Conservation (phyloP, 1,139 yeast genomes). For the Pneumocystis canis region DNA sequence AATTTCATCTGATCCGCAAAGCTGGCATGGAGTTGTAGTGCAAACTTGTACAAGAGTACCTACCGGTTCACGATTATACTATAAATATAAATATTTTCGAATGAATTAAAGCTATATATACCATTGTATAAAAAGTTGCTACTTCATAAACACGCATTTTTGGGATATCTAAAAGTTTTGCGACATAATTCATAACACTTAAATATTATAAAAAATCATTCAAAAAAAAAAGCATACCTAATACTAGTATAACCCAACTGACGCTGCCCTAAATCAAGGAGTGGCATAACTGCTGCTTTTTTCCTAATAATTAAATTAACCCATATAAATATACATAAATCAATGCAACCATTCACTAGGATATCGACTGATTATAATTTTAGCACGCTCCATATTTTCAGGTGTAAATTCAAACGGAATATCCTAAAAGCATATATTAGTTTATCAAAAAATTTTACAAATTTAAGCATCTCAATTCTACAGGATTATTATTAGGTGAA, state of each 20-base stretch:
- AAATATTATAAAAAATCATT: background rate
- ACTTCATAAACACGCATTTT: slow-evolving; percentile 88
- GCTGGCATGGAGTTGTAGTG: slow-evolving; percentile 82
- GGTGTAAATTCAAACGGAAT: slow-evolving; percentile 59
- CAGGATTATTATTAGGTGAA: slow-evolving; percentile 50
- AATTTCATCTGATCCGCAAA: slow-evolving; percentile 67
- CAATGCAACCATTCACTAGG: background rate
- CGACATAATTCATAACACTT: slow-evolving; percentile 83
- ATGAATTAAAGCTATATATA: background rate
- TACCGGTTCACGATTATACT: slow-evolving; percentile 59
- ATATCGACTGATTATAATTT: slow-evolving; percentile 61
- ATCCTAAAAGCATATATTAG: slow-evolving; percentile 13
- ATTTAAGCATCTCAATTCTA: background rate
- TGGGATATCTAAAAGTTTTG: slow-evolving; percentile 72
- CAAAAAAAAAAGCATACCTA: slow-evolving; percentile 15
- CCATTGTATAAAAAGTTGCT: slow-evolving; percentile 83
- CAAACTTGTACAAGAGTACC: slow-evolving; percentile 79
- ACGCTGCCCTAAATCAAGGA: slow-evolving; percentile 76
- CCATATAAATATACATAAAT: background rate
- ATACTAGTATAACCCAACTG: slow-evolving; percentile 79
- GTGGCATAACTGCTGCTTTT: slow-evolving; percentile 80
- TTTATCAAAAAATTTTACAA: background rate
- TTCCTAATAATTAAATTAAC: slow-evolving; percentile 45
- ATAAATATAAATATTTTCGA: slow-evolving; percentile 23
- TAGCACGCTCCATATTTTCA: slow-evolving; percentile 57